Conservation (phyloP, 2,329 filamentous ascomycete species). For the Talaromyces sp. region DNA sequence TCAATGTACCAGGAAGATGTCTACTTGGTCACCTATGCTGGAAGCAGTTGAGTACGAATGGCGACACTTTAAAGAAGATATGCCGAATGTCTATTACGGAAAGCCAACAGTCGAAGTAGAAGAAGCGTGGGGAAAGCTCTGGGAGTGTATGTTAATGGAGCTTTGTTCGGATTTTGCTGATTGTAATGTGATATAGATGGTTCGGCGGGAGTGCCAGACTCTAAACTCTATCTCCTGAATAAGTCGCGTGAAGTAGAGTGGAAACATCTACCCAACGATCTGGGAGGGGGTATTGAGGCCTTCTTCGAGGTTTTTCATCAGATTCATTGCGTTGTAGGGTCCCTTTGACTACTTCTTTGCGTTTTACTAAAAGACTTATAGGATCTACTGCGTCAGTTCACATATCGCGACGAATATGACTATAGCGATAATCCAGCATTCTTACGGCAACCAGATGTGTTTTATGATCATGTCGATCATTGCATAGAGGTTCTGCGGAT, state of each 20-base stretch:
- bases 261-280: neutral
- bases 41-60: constrained; percentile 7
- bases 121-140: neutral
- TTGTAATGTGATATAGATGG: neutral
- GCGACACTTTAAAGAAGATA: neutral
- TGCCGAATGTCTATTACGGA: neutral
- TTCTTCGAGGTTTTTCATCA: constrained; percentile 12
- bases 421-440: constrained; percentile 10
- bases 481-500: constrained; percentile 10
- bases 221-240: constrained; percentile 3
- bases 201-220: constrained; percentile 1
- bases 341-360: neutral
- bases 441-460: neutral
- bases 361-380: neutral
- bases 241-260: neutral
- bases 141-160: neutral
- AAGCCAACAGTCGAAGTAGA: neutral
- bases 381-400: constrained; percentile 7
- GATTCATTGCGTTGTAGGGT: constrained; percentile 5
- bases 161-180: neutral
- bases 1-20: constrained; percentile 2
- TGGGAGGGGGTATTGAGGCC: constrained; percentile 5
- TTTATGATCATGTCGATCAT: constrained; percentile 1
- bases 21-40: constrained; percentile 8
- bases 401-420: constrained; percentile 8